Percentiles rank a stretch among this genome's conserved stretches.
These are phyloP conservation scores for Leccinum uliginosum DNA, from an alignment of 768 basidiomycete species.

Conservation along the genomic window DNA sequence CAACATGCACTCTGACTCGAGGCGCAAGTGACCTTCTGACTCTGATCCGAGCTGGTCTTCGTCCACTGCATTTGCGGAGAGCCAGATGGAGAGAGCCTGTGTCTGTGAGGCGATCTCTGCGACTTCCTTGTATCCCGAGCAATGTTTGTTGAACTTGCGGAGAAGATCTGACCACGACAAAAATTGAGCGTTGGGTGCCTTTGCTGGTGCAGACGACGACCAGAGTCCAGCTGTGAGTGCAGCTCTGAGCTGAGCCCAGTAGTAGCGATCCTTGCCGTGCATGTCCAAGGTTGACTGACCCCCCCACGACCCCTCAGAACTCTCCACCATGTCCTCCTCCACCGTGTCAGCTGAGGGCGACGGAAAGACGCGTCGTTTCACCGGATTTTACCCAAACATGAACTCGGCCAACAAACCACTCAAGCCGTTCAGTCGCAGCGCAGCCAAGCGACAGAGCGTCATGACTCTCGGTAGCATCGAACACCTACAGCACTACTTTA, in stretches of 20 bases:
- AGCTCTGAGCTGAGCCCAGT: conserved; percentile 70
- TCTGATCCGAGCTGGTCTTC: conserved; percentile 54
- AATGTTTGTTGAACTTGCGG: conserved; percentile 86
- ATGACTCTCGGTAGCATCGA: conserved; percentile 95
- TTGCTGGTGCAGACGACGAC: conserved; percentile 59
- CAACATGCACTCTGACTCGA: conserved; percentile 58
- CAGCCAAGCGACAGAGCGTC: conserved; percentile 90
- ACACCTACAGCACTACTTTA: conserved; percentile 93
- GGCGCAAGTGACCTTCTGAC: conserved; percentile 29
- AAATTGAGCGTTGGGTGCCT: conserved; percentile 44
- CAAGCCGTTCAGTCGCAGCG: conserved; percentile 86
- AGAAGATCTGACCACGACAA: conserved; percentile 77
- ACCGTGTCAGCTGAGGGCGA: conserved; percentile 23
- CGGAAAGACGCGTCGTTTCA: conserved; percentile 55
- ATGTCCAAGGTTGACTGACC: conserved; percentile 29
- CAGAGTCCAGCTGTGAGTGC: conserved; percentile 74
- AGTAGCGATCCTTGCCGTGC: conserved; percentile 64
- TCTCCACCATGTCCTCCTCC: not conserved
- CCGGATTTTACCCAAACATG: conserved; percentile 75
- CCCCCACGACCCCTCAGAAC: conserved; percentile 1
- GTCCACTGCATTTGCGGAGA: conserved; percentile 43
- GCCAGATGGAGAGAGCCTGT: conserved; percentile 56
- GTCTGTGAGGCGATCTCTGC: conserved; percentile 67
- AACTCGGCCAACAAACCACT: conserved; percentile 66
- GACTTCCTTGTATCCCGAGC: conserved; percentile 53